Conservation (phyloP, 805 yeast species). For the Phaffomyces thermotolerans region DNA sequence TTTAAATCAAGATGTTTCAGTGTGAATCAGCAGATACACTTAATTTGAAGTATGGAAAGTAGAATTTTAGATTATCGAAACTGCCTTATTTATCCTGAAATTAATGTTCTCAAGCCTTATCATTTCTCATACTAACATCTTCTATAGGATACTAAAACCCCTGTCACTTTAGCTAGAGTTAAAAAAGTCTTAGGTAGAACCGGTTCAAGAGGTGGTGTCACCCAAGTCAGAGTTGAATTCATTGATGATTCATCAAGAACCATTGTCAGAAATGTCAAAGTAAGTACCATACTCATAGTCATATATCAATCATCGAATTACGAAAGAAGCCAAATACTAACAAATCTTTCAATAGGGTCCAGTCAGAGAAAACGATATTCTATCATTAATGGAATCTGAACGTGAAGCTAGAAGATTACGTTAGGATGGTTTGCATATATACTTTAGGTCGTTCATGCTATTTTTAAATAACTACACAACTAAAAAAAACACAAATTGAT, state of each 20-base stretch:
- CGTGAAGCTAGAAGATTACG: conserved; percentile 98
- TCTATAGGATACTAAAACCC: conserved; percentile 28
- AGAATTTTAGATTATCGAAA: no score
- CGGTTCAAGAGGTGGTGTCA: conserved; percentile 99
- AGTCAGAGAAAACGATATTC: conserved; percentile 96
- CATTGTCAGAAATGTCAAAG: conserved; percentile 92
- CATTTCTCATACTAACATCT: conserved; percentile 1
- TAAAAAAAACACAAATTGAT: conserved; percentile 15
- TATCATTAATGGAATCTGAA: conserved; percentile 99
- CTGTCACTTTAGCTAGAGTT: conserved; percentile 98
- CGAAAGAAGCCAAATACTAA: conserved; percentile 5
- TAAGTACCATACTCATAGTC: conserved; percentile 6
- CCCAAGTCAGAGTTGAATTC: conserved; percentile 97
- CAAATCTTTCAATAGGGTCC: conserved; percentile 46
- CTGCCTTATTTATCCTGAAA: no score
- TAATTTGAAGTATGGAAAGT: no score
- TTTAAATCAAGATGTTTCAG: no score
- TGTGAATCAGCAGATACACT: no score
- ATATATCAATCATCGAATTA: not conserved
- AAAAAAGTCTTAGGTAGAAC: conserved; percentile 99
- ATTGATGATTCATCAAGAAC: conserved; percentile 92
- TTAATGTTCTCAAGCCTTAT: not conserved
- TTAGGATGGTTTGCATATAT: conserved; percentile 34
- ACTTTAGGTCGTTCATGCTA: conserved; percentile 13
- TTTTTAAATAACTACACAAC: conserved; percentile 11